Base-by-base conservation (phyloP, 108 stramenopile genomes). In the Aurantiochytrium sp. region DNA sequence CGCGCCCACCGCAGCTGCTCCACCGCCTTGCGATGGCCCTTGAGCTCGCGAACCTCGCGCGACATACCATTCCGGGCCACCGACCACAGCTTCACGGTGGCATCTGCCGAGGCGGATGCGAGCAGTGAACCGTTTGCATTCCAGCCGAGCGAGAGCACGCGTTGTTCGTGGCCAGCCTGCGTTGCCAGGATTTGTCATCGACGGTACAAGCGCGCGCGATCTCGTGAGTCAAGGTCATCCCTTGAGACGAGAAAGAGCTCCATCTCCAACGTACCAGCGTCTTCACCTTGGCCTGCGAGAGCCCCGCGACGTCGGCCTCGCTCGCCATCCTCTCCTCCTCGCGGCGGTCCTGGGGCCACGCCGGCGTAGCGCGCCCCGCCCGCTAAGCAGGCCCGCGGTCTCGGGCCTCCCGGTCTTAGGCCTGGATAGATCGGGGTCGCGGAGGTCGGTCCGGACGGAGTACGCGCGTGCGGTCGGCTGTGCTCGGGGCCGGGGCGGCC, bases 11-110 rank as follows among this genome's bases (percentile, higher is more conserved):
- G 39, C n/a, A 81, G 19, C 3, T 81, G 73, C 19, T 81, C 73
- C 73, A 81, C 73, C 1, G n/a, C 1, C 1, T 81, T 81, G 15
- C 42, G 21, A 30, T 81, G 73, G n/a, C 73, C 73, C 45, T 81
- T 81, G n/a, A 81, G 45, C n/a, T 81, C 73, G 24, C 39, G 42
- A n/a, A 81, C 42, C 73, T 81, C 73, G 39, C 73, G 73, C 6
- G 42, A 12, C 12, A 21, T 6, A 6, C 73, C 73, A 22, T 6
- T 81, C 1, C 42, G n/a, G 19, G 19, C 45, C 39, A 81, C 73
- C 12, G 39, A 48, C 73, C 73, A 81, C 21, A 81, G 45, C 45
- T 81, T 81, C 10, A 81, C 39, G 45, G 21, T 42, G 10, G 2
- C 12, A 42, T 81, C 73, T 12, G 17, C 39, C 17, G 73, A 81